Evolutionary conservation across 768 basidiomycete species (phyloP), one percentile per base, ranked within the genome.

Genomic region (Paxillus involutus): DNA sequence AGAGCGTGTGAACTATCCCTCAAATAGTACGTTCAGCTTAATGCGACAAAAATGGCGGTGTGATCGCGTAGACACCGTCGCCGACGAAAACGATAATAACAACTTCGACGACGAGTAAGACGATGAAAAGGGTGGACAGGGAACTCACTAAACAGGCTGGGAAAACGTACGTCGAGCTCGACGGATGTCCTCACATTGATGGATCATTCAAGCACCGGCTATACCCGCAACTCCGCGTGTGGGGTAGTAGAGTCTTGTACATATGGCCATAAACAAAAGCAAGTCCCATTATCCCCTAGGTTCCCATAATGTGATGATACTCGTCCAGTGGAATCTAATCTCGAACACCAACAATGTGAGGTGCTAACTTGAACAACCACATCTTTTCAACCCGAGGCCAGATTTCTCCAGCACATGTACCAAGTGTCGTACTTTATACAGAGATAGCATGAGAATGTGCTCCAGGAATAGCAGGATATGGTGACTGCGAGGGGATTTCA

Each of bases 191-290:
- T 16, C 37, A 47, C 55, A 36, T 37, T 32, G 41, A 51, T 48
- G 51, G 46, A 51, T 39, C 44, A 42, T 48, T 55, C 59, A 53
- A 60, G 52, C 41, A 13, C 54, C 68, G 68, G 66, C 26, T 32
- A 36, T 49, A 52, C 58, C 68, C 66, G 66, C 60, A 68, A 68
- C 68, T 70, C 68, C 68, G 68, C 63, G 49, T 2, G 62, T 63
- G 65, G 62, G 64, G 21, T 21, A 21, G 21, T 21, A 21, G 3
- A n/a, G n/a, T n/a, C 21, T 21, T 21, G 21, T 21, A 26, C 40
- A 8, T 11, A 21, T 9, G 9, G 29, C 29, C 29, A 47, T 17
- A 44, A 19, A 37, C 29, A 43, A 54, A 49, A 44, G 36, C 19
- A 41, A 46, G 26, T 32, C 39, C 17, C 12, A 36, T 26, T 59